Evolutionary conservation across 345 rosid genomes (phyloP), one percentile per base, ranked within the genome.

Genomic region (Eucalyptus microcorys): DNA sequence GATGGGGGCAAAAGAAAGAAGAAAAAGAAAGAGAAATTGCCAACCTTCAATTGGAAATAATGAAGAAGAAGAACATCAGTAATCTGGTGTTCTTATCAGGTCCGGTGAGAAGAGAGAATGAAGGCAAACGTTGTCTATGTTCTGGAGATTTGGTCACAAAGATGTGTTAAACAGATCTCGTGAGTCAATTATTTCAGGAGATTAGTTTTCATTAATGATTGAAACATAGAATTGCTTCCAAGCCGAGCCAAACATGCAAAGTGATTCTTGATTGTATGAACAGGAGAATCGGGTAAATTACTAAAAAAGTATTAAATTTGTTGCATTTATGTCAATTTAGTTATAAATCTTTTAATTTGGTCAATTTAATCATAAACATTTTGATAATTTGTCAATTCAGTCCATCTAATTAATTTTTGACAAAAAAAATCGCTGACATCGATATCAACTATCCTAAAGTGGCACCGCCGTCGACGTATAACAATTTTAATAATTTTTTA

Each of bases 371-470:
- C 1, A 24, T 55, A 55, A 22, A 24, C 1, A 0, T 55, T 24
- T 55, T 55, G 61, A 55, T 26, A 55, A 55, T 0, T 55, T 55
- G 0, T 55, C 3, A 24, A 55, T 55, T 4, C 1, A 4, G 0
- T 55, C 30, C 1, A 55, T 24, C 9, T 4, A 55, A 55, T 55
- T 26, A 24, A 55, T 55, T 55, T 55, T 55, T 24, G 3, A 55
- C 6, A 4, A 26, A 0, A 26, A 0, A 55, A 24, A 55, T 24
- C 13, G 0, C 1, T 55, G 0, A 55, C 6, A 0, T 24, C 0
- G 0, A 55, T 55, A 5, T 9, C 13, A 26, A 24, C 0, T 10
- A 0, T 55, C 6, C 30, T 55, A 22, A 55, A 8, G 12, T 55
- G 12, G 61, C 61, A 55, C 13, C 12, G 4, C 30, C 6, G 61